Evolutionary conservation across 2,329 filamentous ascomycete species (phyloP), one percentile per base, ranked within the genome.

Genomic region (Paradendryphiella salina): DNA sequence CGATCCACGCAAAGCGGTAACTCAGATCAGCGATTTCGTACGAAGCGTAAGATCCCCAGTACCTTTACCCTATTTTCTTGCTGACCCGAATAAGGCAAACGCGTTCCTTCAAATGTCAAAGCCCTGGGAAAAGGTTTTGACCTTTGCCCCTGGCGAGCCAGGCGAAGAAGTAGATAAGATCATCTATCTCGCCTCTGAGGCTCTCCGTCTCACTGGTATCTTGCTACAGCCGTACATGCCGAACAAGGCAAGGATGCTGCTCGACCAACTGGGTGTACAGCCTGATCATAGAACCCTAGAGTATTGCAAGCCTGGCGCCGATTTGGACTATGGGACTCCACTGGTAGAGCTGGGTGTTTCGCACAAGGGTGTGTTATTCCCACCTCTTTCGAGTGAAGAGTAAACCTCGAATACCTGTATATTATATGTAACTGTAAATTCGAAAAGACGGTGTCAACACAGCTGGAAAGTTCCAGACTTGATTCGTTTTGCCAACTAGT

Each of bases 141-240:
- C 31, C 7, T 67, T 62, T 50, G 56, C 55, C 35, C 53, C 63
- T 31, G 50, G 67, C 54, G 57, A 64, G 52, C 57, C 66, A 59
- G 64, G 70, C 20, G 65, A 67, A 36, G 66, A 71, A 57, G 64
- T 66, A 46, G 36, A 72, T 47, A 66, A 56, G 36, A 80, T 82
- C 31, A 79, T 99, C 21, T 96, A 84, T 70, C 79, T 87, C 35
- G 79, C 80, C 35, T 82, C 86, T 7, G 94, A 99, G 74, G 82
- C 87, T 4, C 71, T 96, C 38, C 87, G 94, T 31, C 83, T 96
- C 18, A 78, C 80, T 0, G 90, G 86, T 11, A 96, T 99, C 61
- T 77, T 97, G 38, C 77, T 99, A 36, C 92, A 96, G 72, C 91
- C 94, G 1, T 89, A 92, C 66, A 96, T 99, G 82, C 94, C 94